phyloP scores from a whole-genome alignment of 805 yeast species.

The Spathaspora arborariae region DNA sequence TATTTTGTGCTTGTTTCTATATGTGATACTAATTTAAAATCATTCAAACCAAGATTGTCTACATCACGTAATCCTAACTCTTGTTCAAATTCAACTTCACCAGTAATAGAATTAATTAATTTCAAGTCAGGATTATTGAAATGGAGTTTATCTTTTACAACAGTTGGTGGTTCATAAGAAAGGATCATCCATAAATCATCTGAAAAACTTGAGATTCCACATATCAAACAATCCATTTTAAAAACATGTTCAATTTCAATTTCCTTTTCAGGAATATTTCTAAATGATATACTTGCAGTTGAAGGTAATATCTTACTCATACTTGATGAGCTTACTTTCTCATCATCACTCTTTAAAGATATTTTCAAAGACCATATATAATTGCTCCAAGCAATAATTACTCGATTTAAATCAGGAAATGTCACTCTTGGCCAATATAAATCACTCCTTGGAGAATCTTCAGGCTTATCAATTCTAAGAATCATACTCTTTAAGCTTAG shows the following conservation, averaged over 20 bases:
- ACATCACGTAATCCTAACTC: slow-evolving; percentile 63
- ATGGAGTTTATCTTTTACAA: slow-evolving; percentile 14
- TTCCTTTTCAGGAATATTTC: slow-evolving; percentile 41
- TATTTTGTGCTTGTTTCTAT: slow-evolving; percentile 44
- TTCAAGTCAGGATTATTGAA: slow-evolving; percentile 69
- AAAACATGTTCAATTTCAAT: slow-evolving; percentile 47
- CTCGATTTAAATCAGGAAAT: slow-evolving; percentile 58
- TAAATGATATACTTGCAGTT: slow-evolving; percentile 51
- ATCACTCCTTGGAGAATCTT: slow-evolving; percentile 61
- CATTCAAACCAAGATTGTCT: slow-evolving; percentile 68
- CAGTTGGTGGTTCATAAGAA: slow-evolving; percentile 44
- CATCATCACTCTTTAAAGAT: slow-evolving; percentile 15
- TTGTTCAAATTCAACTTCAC: slow-evolving; percentile 75
- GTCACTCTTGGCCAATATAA: slow-evolving; percentile 79
- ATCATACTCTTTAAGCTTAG: slow-evolving; percentile 47
- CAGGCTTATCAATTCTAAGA: slow-evolving; percentile 53
- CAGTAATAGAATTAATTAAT: slow-evolving; percentile 58
- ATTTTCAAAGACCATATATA: slow-evolving; percentile 68
- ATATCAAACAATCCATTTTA: slow-evolving; percentile 51
- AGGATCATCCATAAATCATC: slow-evolving; percentile 66
- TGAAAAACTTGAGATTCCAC: slow-evolving; percentile 75
- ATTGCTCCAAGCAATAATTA: slow-evolving; percentile 80
- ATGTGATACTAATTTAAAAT: slow-evolving; percentile 63
- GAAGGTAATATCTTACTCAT: slow-evolving; percentile 44
- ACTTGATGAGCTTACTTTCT: slow-evolving; percentile 18